Evolutionary conservation across 371 early-diverging fungal genomes (phyloP).

Genomic region (Rhizopus microsporus): DNA sequence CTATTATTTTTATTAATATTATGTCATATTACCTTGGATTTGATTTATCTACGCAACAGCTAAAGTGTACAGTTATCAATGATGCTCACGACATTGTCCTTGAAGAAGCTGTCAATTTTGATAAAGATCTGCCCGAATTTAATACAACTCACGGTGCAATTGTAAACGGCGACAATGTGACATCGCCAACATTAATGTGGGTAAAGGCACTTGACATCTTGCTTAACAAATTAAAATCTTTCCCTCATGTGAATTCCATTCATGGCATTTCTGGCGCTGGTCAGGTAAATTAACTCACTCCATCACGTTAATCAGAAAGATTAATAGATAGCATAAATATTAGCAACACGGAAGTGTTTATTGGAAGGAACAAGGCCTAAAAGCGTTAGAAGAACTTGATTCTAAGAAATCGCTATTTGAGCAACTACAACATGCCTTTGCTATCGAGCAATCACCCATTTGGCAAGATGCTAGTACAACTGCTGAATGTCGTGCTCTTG

Average conservation of each 20-base stretch:
- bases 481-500: conserved; percentile 63
- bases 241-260: conserved; percentile 39
- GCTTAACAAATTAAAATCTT: conserved; percentile 42
- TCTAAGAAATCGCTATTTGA: conserved; percentile 32
- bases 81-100: conserved; percentile 28
- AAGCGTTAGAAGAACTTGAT: conserved; percentile 41
- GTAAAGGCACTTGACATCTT: conserved; percentile 72
- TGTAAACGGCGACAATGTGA: conserved; percentile 49
- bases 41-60: conserved; percentile 79
- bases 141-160: conserved; percentile 56
- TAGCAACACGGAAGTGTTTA: conserved; percentile 88
- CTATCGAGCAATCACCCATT: conserved; percentile 70
- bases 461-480: conserved; percentile 86
- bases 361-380: conserved; percentile 59
- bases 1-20: neutral
- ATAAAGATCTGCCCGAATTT: conserved; percentile 61
- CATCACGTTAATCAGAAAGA: neutral
- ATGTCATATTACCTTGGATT: conserved; percentile 59
- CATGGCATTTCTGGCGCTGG: conserved; percentile 71
- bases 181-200: conserved; percentile 81
- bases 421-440: conserved; percentile 64
- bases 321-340: neutral
- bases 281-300: conserved; percentile 47
- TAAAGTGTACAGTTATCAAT: conserved; percentile 68
- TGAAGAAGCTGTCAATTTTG: conserved; percentile 59